Base-by-base conservation (phyloP, 345 rosid species). In the Moricandia arvensis region DNA sequence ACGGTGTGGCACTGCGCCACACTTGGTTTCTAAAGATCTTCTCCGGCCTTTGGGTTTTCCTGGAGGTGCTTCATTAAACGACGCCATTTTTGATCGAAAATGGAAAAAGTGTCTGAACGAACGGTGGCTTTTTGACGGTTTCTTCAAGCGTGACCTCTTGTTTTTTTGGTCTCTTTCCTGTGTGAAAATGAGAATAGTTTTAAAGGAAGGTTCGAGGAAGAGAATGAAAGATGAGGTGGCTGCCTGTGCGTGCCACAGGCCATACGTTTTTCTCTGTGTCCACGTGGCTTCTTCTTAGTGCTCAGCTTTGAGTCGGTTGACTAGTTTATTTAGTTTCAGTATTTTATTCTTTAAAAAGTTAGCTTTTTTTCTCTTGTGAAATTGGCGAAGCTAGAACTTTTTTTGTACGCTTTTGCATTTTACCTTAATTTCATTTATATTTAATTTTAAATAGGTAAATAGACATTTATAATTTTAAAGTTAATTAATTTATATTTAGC, bases 21-120 rank as follows among this genome's bases (percentile, higher is more conserved):
- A 79, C 41, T 94, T 94, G 47, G 86, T 91, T 91, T 85, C 79
- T 87, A 86, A 91, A 94, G 80, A 89, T 91, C 82, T 94, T 94
- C 82, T 30, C 98, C 96, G 41, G 80, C 77, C 69, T 87, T 85
- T 0, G 82, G n/a, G 61, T 91, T 29, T 29, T 30, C 97, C 97
- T 2, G 96, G 86, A 1, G 98, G 97, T 17, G 97, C 98, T 84
- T 90, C 77, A n/a, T 77, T 80, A 76, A 91, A 91, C 37, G 96
- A 80, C 71, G 97, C 97, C 98, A 93, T 93, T 65, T 30, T 6
- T 30, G 12, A 66, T n/a, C 24, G 68, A 55, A 5, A 66, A 31
- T 0, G 2, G 31, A 54, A 16, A 16, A 21, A 12, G 3, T 0
- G 24, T 64, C 6, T 26, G 35, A 24, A 12, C 4, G 26, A 21